phyloP scores from a whole-genome alignment of 1,284 basidiomycete species.

The Tremellales sp. region DNA sequence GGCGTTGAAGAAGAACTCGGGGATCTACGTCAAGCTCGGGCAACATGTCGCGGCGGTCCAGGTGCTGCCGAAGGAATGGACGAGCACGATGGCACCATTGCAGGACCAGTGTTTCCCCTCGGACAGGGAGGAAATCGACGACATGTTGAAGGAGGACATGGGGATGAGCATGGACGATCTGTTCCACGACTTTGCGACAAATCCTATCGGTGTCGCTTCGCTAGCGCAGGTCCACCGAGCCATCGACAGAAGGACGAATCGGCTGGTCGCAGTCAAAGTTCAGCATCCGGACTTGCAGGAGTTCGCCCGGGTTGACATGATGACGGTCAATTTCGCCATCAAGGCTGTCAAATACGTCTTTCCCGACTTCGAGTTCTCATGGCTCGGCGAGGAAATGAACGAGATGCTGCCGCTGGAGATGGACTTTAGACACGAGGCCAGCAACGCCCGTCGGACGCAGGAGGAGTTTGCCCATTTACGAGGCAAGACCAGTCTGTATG shows the following conservation, averaged over 20 bases:
- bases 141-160: constrained; percentile 41
- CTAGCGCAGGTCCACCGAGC: constrained; percentile 94
- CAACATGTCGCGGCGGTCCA: constrained; percentile 72
- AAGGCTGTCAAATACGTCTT: constrained; percentile 82
- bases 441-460: constrained; percentile 60
- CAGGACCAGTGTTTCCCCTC: constrained; percentile 63
- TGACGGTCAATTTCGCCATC: constrained; percentile 51
- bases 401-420: constrained; percentile 91
- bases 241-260: constrained; percentile 64
- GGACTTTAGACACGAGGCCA: constrained; percentile 72
- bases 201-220: constrained; percentile 90
- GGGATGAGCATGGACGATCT: constrained; percentile 42
- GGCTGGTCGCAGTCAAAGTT: constrained; percentile 87
- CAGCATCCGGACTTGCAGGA: constrained; percentile 94
- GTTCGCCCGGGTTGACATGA: constrained; percentile 80
- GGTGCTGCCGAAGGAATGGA: constrained; percentile 73
- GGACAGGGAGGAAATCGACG: constrained; percentile 39
- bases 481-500: constrained; percentile 75
- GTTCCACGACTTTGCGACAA: constrained; percentile 75
- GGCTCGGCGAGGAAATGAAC: constrained; percentile 90
- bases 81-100: constrained; percentile 61
- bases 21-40: constrained; percentile 55
- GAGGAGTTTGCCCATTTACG: constrained; percentile 64
- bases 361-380: constrained; percentile 73
- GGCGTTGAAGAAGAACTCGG: constrained; percentile 80